These are phyloP conservation scores for Alternaria hordeiaustralica DNA, from an alignment of 2,329 filamentous ascomycete species.

Conservation along the genomic window DNA sequence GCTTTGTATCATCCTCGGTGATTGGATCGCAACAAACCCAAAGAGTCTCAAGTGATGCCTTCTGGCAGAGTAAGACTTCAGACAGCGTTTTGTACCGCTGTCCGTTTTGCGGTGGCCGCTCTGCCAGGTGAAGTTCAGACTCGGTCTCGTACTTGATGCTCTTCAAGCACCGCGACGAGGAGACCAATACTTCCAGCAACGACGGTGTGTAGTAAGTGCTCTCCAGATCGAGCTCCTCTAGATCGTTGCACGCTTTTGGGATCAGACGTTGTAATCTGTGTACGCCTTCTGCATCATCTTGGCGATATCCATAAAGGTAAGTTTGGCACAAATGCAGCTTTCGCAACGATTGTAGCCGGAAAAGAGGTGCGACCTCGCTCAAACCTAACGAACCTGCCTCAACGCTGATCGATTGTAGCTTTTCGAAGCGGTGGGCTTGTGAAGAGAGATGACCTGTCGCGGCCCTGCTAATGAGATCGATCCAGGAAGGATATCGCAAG, in stretches of 20 bases:
- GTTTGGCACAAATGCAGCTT: slow-evolving; percentile 21
- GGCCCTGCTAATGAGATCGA: slow-evolving; percentile 26
- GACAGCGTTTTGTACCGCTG: slow-evolving; percentile 1
- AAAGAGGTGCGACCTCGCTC: slow-evolving; percentile 26
- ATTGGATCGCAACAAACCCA: slow-evolving; percentile 7
- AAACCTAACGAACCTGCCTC: slow-evolving; percentile 14
- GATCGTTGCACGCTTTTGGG: slow-evolving; percentile 19
- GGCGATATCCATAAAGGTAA: slow-evolving; percentile 4
- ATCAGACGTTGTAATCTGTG: slow-evolving; percentile 21
- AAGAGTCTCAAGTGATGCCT: slow-evolving; percentile 17
- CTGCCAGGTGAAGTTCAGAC: slow-evolving; percentile 2
- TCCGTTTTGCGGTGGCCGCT: slow-evolving; percentile 1
- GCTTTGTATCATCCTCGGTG: background rate
- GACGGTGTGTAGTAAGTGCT: slow-evolving; percentile 14
- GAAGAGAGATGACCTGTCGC: slow-evolving; percentile 15
- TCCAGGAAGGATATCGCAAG: slow-evolving; percentile 24
- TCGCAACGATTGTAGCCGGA: slow-evolving; percentile 29
- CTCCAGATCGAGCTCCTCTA: slow-evolving; percentile 24
- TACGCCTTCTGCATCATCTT: background rate
- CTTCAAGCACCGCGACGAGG: slow-evolving; percentile 21
- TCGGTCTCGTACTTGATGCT: slow-evolving; percentile 19
- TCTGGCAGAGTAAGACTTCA: slow-evolving; percentile 17
- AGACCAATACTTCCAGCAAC: slow-evolving; percentile 22
- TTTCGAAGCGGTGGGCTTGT: slow-evolving; percentile 24
- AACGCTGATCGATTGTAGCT: slow-evolving; percentile 24